These are phyloP conservation scores for Cryptosporidium muris DNA, from an alignment of 169 alveolate genomes.

Conservation along the genomic window DNA sequence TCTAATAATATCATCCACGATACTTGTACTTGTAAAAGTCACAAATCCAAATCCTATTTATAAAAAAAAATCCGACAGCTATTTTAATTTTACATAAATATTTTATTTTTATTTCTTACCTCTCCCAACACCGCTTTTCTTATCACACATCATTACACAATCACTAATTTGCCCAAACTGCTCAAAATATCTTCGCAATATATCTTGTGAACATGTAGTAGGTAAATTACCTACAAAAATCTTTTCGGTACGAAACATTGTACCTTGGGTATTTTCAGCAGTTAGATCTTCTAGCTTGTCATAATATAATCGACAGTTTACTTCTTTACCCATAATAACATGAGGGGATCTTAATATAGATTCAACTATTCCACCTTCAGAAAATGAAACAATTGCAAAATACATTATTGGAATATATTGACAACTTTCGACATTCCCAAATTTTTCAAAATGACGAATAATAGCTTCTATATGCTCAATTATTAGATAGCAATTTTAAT, in stretches of 20 bases:
- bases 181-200: conserved; percentile 81
- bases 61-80: not conserved
- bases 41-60: conserved; percentile 84
- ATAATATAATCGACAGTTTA: conserved; percentile 57
- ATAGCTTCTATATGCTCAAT: conserved; percentile 10
- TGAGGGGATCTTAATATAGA: conserved; percentile 67
- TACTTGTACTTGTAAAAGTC: conserved; percentile 80
- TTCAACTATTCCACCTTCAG: conserved; percentile 56
- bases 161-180: conserved; percentile 88
- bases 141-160: conserved; percentile 86
- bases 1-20: conserved; percentile 85
- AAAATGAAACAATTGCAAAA: conserved; percentile 56
- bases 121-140: conserved; percentile 86
- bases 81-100: not conserved
- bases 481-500: not conserved
- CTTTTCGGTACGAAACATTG: conserved; percentile 73
- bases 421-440: conserved; percentile 66
- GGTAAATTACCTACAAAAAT: conserved; percentile 92
- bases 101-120: conserved; percentile 75
- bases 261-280: conserved; percentile 60
- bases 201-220: conserved; percentile 78
- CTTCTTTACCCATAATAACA: conserved; percentile 70
- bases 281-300: conserved; percentile 59
- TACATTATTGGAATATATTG: conserved; percentile 65
- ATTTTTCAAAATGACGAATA: conserved; percentile 61